Evolutionary conservation across 2,329 filamentous ascomycete species (phyloP), one percentile per base, ranked within the genome.

Genomic region (Pseudogymnoascus sp.): DNA sequence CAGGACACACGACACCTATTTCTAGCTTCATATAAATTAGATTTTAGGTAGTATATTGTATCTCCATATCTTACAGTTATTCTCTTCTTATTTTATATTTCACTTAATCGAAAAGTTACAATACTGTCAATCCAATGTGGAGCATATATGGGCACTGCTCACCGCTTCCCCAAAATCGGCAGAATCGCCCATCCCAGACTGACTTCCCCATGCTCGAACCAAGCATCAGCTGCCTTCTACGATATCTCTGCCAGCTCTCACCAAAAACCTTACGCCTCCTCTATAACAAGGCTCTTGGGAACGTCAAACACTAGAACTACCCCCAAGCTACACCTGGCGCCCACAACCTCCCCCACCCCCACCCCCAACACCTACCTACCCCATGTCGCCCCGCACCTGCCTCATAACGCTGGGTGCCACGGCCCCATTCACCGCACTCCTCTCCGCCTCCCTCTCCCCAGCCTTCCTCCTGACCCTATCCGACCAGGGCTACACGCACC

Each of bases 331-430:
- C 50, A 43, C 9, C 63, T 54, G 14, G 68, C 67, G 32, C 79
- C 77, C 64, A 77, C 14, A 14, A 16, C 2, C 8, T 12, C n/a
- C n/a, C 16, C 7, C 9, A 14, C 4, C 25, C 2, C 14, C 6
- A 30, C 25, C 18, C 30, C 25, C n/a, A 30, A 9, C 43, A 14
- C 43, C 2, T 4, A 22, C 22, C 22, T 22, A 22, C 22, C 22
- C 22, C 14, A 50, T 50, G 43, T 4, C 25, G n/a, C 54, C 25
- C 43, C 54, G 66, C 59, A 66, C 69, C 60, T 94, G 90, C 71
- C 89, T 99, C 66, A 87, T 97, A 61, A 97, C 94, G 0, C 88
- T 96, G 30, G 94, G 94, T 61, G 93, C 94, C 5, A 99, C 93
- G 0, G 91, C 92, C 14, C 83, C 88, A 18, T 99, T 99, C 74